Evolutionary conservation across 306 rosid genomes (phyloP), one percentile per base, ranked within the genome.

Genomic region (Corylus americana): DNA sequence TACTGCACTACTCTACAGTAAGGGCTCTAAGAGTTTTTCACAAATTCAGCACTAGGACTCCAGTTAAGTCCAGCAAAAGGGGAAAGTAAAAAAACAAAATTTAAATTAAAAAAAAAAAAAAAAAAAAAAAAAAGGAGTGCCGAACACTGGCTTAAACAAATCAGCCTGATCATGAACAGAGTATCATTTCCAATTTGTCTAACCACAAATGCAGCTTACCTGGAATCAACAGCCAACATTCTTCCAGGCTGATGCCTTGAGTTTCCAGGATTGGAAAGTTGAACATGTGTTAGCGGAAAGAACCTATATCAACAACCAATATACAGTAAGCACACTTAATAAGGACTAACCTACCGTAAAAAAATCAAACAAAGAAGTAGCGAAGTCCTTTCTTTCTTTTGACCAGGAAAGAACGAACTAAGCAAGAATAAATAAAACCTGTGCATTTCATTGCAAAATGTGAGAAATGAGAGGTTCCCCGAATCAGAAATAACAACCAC

Each of bases 371-470:
- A 18, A 35, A 25, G 62, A 58, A 37, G 54, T n/a, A 29, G 20
- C 47, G 20, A 42, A 73, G 70, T 54, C 4, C 37, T 48, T 11
- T 9, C 51, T 57, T 49, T 27, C 59, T 73, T 42, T 27, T 49
- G 59, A 70, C 61, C 0, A 68, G 6, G 2, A 11, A 20, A 61
- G 17, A 69, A 73, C 22, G 53, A 55, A 27, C 53, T 53, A 58
- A 70, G 70, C 25, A 44, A 69, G 6, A 77, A 79, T 17, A 69
- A 50, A 14, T 16, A 59, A 77, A 76, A 94, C 98, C 97, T 92
- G 91, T 91, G 91, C 98, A 92, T 94, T 86, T 94, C 93, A 78
- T 87, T 91, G 92, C 98, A 89, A 82, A 94, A 94, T 55, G 94
- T 85, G 80, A 94, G 94, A 85, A 94, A 73, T 1, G 98, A 92